Percentiles rank a stretch among this genome's conserved stretches.
Evolutionary conservation across 1,284 basidiomycete genomes (phyloP).

Genomic region (Acaromyces ingoldii): DNA sequence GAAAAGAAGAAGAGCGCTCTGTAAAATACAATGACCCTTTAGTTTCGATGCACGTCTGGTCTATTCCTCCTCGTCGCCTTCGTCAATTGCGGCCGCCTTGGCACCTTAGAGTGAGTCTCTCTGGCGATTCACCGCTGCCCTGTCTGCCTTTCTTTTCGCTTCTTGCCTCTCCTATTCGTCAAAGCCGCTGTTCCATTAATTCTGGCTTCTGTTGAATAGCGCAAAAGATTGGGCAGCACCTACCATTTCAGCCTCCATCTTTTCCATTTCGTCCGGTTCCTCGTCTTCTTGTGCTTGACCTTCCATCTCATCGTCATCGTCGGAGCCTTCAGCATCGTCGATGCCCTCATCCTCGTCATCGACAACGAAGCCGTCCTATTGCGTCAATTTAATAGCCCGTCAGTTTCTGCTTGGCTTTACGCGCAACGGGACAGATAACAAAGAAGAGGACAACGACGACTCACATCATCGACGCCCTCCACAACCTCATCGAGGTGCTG

Average conservation of each 20-base stretch:
- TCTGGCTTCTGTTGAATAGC: too few relatives aligned
- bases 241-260: slow-evolving; percentile 5
- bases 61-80: neutral
- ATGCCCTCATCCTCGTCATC: slow-evolving; percentile 7
- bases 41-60: neutral
- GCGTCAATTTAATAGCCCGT: too few relatives aligned
- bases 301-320: slow-evolving; percentile 4
- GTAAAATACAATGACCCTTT: neutral
- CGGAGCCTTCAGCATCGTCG: slow-evolving; percentile 1
- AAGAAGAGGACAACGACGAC: too few relatives aligned
- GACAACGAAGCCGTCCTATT: slow-evolving; percentile 8
- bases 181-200: too few relatives aligned
- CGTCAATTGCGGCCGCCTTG: neutral
- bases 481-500: neutral
- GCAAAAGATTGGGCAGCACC: neutral
- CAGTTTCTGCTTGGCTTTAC: neutral
- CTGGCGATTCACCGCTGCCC: neutral
- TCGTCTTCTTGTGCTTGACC: slow-evolving; percentile 3
- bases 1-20: neutral
- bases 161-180: slow-evolving; percentile 7
- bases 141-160: neutral
- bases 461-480: neutral
- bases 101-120: neutral
- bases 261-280: slow-evolving; percentile 10
- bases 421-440: too few relatives aligned